These are phyloP conservation scores for Neofusicoccum sp. DNA, from an alignment of 2,329 filamentous ascomycete genomes.

Conservation along the genomic window DNA sequence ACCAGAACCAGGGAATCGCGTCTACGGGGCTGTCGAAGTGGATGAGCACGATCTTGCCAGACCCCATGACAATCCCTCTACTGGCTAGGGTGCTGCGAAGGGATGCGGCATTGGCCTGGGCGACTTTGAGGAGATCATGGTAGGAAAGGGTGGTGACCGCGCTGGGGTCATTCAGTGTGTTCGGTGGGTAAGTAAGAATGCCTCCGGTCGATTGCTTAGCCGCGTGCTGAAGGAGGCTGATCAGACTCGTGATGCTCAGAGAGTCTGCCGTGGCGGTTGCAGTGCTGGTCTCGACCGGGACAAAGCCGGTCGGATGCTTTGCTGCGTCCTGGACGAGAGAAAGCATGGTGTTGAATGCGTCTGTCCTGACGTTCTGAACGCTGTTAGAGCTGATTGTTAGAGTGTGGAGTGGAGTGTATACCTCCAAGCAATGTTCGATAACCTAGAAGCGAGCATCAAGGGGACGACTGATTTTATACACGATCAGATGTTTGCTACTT, in stretches of 20 bases:
- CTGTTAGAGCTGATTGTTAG: neutral
- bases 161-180: neutral
- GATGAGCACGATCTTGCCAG: neutral
- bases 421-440: too few relatives aligned
- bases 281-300: neutral
- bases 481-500: neutral
- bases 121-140: neutral
- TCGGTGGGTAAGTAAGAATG: too few relatives aligned
- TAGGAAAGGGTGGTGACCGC: neutral
- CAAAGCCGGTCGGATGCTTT: neutral
- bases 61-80: neutral
- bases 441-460: too few relatives aligned
- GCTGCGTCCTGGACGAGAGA: neutral
- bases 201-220: neutral
- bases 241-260: neutral
- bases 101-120: neutral
- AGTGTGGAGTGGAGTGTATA: too few relatives aligned
- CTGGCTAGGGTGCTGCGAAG: neutral
- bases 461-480: too few relatives aligned
- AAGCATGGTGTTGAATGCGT: neutral
- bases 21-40: slow-evolving; percentile 5
- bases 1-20: slow-evolving; percentile 9
- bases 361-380: neutral
- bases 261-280: neutral
- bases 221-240: neutral